Conservation (phyloP, 2,329 filamentous ascomycete genomes). For the Diaporthe humulicola region DNA sequence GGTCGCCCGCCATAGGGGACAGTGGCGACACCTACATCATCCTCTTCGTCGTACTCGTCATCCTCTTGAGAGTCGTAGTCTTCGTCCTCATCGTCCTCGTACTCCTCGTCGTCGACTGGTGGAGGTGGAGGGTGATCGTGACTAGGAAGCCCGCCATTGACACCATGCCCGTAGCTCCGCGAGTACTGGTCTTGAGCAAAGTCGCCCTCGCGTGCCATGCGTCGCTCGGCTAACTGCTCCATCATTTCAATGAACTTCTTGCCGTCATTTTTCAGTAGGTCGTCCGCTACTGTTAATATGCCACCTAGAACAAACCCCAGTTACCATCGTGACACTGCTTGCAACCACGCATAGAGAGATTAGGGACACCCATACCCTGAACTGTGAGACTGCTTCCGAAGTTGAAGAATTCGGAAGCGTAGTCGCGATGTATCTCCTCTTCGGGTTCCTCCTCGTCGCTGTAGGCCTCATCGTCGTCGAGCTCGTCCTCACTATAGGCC, state of each 20-base stretch:
- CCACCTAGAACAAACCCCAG: slow-evolving; percentile 75
- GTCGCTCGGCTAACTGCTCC: slow-evolving; percentile 96
- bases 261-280: slow-evolving; percentile 97
- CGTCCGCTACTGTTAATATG: slow-evolving; percentile 98
- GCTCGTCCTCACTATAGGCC: slow-evolving; percentile 73
- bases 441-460: slow-evolving; percentile 71
- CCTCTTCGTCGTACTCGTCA: slow-evolving; percentile 82
- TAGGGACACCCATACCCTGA: slow-evolving; percentile 71
- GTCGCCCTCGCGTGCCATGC: slow-evolving; percentile 97
- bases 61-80: slow-evolving; percentile 73
- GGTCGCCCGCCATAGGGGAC: neutral
- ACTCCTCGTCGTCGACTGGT: slow-evolving; percentile 74
- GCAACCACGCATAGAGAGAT: neutral
- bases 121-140: slow-evolving; percentile 83
- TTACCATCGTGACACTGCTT: slow-evolving; percentile 47
- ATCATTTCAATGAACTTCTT: slow-evolving; percentile 99
- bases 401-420: slow-evolving; percentile 90
- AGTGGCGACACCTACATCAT: slow-evolving; percentile 56
- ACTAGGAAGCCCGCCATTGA: slow-evolving; percentile 70
- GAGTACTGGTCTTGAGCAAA: slow-evolving; percentile 68
- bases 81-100: slow-evolving; percentile 63
- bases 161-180: slow-evolving; percentile 45
- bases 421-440: slow-evolving; percentile 67
- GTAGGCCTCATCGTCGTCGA: slow-evolving; percentile 77
- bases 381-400: slow-evolving; percentile 98